Base-by-base conservation (phyloP, 495 filamentous ascomycete genomes). In the Xylaria nigripes region DNA sequence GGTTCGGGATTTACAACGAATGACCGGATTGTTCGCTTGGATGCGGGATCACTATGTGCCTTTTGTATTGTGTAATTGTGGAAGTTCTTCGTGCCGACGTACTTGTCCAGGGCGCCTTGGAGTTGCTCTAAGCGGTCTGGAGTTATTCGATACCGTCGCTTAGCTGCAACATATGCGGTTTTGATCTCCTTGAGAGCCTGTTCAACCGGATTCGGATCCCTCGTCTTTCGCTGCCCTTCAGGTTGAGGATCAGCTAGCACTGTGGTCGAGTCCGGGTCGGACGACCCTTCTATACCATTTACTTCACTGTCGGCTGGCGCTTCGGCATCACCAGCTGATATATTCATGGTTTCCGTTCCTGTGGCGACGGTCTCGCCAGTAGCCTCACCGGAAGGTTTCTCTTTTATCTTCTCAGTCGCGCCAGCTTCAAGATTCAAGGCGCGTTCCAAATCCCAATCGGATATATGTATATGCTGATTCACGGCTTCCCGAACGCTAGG, bases 51-150 rank as follows among this genome's bases (percentile, higher is more conserved):
- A 2, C 72, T 77, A 69, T 74, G 77, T 1, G 77, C 71, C 70
- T 97, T 98, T 57, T 90, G 83, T 58, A 97, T 81, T 5, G 93
- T 98, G 76, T 91, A 96, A 73, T 97, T 98, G 76, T 95, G 89
- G 74, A 82, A 98, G 66, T 92, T 96, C 55, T 75, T 75, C 4
- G 93, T 95, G 51, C 93, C 93, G 15, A 82, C 65, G 67, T 90
- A 97, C 19, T 73, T 71, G 44, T 77, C 67, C 7, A 98, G 77
- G 0, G 81, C 80, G 42, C 81, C 76, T 63, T 90, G 86, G 12
- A 97, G 77, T 54, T 84, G 81, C 7, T 76, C 74, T 43, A 91
- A 68, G 38, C 93, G 88, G 18, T 74, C 69, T 0, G 81, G 71
- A 2, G 86, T 84, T 50, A 90, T 86, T 47, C 91, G 87, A 64